phyloP scores from a whole-genome alignment of 1,284 basidiomycete genomes.

The Ceratobasidium sp. region DNA sequence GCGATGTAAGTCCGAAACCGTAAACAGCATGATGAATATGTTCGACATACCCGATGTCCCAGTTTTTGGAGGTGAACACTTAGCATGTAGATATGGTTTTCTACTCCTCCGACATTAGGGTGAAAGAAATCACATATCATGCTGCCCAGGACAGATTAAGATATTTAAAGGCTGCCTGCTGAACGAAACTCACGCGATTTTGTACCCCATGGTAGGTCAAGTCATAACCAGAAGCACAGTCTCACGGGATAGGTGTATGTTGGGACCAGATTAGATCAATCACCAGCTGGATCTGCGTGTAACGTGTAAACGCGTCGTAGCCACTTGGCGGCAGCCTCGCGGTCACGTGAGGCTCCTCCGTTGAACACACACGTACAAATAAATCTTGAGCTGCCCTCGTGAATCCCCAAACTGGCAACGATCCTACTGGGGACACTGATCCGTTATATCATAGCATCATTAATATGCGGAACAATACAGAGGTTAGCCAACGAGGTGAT shows the following conservation, averaged over 20 bases:
- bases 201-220: constrained; percentile 28
- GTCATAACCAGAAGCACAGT: not conserved
- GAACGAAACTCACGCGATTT: constrained; percentile 45
- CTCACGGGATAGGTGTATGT: no score
- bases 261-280: no score
- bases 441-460: no score
- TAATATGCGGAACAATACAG: no score
- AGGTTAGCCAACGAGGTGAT: not conserved
- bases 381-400: constrained; percentile 1
- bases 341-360: not conserved
- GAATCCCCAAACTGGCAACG: no score
- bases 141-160: constrained; percentile 57
- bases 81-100: constrained; percentile 95
- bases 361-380: not conserved
- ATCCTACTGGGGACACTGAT: no score
- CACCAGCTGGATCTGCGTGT: not conserved
- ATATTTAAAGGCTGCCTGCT: not conserved
- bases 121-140: constrained; percentile 99
- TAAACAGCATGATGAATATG: constrained; percentile 2
- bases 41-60: constrained; percentile 79
- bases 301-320: not conserved
- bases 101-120: constrained; percentile 94
- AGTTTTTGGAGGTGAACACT: constrained; percentile 82
- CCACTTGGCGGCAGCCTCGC: constrained; percentile 11
- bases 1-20: constrained; percentile 31